Percentiles rank a stretch among this genome's conserved stretches.
Conservation (phyloP, 345 rosid species). For the Sapria himalayana region DNA sequence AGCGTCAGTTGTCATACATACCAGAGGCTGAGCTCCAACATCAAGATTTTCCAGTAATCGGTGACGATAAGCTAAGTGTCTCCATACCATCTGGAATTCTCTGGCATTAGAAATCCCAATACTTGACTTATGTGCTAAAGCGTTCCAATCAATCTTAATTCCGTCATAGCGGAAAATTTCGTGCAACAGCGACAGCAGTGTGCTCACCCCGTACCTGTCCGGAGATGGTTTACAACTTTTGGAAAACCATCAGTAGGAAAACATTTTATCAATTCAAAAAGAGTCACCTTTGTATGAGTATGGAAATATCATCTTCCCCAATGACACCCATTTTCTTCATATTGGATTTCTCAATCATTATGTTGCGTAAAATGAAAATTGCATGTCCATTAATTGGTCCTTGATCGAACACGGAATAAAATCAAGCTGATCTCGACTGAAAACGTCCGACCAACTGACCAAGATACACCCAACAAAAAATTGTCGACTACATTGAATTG, state of each 20-base stretch:
- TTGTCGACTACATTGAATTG: no score
- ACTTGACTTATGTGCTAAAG: conserved; percentile 33
- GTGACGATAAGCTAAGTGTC: conserved; percentile 67
- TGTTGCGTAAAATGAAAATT: conserved; percentile 7
- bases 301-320: conserved; percentile 47
- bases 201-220: conserved; percentile 33
- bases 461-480: no score
- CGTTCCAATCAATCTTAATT: conserved; percentile 41
- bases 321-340: conserved; percentile 29
- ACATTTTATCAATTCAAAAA: background rate
- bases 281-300: conserved; percentile 42
- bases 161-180: conserved; percentile 33
- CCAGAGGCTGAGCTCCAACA: conserved; percentile 36
- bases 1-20: conserved; percentile 5
- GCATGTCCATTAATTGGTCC: no score
- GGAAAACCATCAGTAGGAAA: background rate
- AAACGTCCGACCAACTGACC: no score
- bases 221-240: background rate
- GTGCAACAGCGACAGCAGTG: conserved; percentile 33
- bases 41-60: conserved; percentile 26
- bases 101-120: conserved; percentile 56
- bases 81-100: conserved; percentile 80
- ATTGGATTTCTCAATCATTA: conserved; percentile 30
- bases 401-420: no score
- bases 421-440: no score